Conservation (phyloP, 148 eudicot genomes). For the Chenopodium berlandieri region DNA sequence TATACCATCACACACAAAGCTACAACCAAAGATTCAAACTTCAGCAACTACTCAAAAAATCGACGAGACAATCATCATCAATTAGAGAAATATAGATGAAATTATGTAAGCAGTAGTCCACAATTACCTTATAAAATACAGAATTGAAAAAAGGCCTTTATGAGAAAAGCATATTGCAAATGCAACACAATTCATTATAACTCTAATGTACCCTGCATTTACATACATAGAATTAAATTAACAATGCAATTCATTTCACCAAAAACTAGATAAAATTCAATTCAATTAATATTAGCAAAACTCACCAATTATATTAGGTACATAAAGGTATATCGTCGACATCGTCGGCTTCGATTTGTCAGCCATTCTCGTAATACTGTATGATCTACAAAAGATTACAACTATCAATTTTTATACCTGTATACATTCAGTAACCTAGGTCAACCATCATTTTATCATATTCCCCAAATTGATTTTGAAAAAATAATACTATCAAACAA, state of each 20-base stretch:
- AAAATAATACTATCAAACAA: no score
- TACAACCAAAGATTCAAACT: slow-evolving; percentile 31
- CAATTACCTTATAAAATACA: slow-evolving; percentile 68
- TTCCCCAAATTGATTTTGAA: no score
- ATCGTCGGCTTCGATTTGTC: slow-evolving; percentile 47
- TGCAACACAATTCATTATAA: slow-evolving; percentile 76
- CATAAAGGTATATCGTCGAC: slow-evolving; percentile 64
- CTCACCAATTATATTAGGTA: slow-evolving; percentile 90
- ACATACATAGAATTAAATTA: neutral
- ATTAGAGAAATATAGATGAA: neutral
- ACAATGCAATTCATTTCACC: neutral
- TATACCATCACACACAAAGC: slow-evolving; percentile 93
- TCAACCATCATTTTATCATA: neutral
- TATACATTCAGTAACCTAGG: neutral
- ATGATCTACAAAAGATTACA: slow-evolving; percentile 10
- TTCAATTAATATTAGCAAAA: neutral
- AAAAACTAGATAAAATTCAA: neutral
- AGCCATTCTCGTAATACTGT: slow-evolving; percentile 35
- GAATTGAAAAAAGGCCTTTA: slow-evolving; percentile 65
- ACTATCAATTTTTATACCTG: neutral
- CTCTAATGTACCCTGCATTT: slow-evolving; percentile 70
- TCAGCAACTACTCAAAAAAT: slow-evolving; percentile 5
- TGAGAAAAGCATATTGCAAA: slow-evolving; percentile 74
- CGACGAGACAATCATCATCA: neutral
- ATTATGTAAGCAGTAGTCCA: neutral